These are phyloP conservation scores for Aspergillus thermomutatus DNA, from an alignment of 2,329 filamentous ascomycete species.

Conservation along the genomic window DNA sequence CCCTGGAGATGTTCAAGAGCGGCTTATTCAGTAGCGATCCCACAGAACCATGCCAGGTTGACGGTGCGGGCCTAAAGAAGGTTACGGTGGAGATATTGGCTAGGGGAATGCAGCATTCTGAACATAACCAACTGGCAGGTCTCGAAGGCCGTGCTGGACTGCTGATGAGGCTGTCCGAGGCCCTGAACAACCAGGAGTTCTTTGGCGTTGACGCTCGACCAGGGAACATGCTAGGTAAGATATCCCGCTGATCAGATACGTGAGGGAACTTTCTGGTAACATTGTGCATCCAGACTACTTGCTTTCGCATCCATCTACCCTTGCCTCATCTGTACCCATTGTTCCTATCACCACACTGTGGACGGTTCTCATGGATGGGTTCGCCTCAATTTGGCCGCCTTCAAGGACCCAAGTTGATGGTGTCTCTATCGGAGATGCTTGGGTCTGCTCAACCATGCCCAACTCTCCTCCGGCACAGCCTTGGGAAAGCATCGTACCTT, in stretches of 20 bases:
- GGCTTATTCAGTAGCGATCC: slow-evolving; percentile 83
- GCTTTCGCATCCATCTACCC: slow-evolving; percentile 84
- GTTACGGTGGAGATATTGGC: slow-evolving; percentile 73
- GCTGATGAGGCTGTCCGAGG: slow-evolving; percentile 69
- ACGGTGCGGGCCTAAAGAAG: slow-evolving; percentile 72
- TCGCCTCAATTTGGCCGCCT: slow-evolving; percentile 83
- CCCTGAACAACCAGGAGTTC: slow-evolving; percentile 74
- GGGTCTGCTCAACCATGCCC: slow-evolving; percentile 84
- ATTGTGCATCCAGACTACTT: slow-evolving; percentile 67
- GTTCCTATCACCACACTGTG: slow-evolving; percentile 84
- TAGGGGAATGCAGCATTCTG: slow-evolving; percentile 78
- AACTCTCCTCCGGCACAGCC: slow-evolving; percentile 60
- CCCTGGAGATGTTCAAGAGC: slow-evolving; percentile 87
- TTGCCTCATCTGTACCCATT: slow-evolving; percentile 83
- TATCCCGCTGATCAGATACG: neutral
- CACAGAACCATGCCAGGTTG: slow-evolving; percentile 81
- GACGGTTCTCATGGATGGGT: slow-evolving; percentile 82
- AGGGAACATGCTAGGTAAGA: slow-evolving; percentile 86
- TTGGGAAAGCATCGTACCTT: slow-evolving; percentile 81
- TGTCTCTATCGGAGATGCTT: slow-evolving; percentile 84
- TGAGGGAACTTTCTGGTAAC: slow-evolving; percentile 1
- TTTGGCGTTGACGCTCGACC: slow-evolving; percentile 83
- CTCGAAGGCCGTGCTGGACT: slow-evolving; percentile 80
- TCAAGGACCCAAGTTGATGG: slow-evolving; percentile 85
- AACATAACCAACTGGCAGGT: slow-evolving; percentile 77